These are phyloP conservation scores for Nannochloropsis salina DNA, from an alignment of 108 stramenopile species.

Conservation along the genomic window DNA sequence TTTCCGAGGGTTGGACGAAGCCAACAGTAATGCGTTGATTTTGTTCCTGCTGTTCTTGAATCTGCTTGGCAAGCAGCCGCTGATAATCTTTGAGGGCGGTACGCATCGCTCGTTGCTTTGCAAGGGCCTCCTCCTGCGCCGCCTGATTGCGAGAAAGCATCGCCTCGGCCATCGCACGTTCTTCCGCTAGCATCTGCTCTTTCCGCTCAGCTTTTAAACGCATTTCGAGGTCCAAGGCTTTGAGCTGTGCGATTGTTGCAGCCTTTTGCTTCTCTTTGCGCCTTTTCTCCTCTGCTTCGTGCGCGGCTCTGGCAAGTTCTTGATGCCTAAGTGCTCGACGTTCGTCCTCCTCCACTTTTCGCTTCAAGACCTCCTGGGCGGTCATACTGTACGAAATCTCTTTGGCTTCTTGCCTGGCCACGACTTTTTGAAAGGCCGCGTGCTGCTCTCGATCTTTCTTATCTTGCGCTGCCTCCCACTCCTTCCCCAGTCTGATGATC, in stretches of 20 bases:
- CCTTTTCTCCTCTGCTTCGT: background rate
- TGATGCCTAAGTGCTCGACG: background rate
- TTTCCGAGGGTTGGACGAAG: slow-evolving; percentile 4
- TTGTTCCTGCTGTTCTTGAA: slow-evolving; percentile 3
- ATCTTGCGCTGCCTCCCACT: slow-evolving; percentile 14
- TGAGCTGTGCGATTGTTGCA: background rate
- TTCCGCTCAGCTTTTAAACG: background rate
- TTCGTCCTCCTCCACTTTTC: background rate
- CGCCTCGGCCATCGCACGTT: background rate
- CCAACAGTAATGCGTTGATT: background rate
- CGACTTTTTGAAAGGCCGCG: background rate
- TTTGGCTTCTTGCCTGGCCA: slow-evolving; percentile 5
- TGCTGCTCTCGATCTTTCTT: background rate
- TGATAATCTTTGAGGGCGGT: background rate
- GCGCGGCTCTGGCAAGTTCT: background rate
- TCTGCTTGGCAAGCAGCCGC: background rate
- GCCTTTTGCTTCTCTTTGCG: background rate
- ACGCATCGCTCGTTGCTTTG: background rate
- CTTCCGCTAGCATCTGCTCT: background rate
- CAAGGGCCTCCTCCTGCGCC: background rate
- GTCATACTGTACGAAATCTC: background rate
- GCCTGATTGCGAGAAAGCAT: background rate
- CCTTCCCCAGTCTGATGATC: background rate
- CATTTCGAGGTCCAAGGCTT: slow-evolving; percentile 1
- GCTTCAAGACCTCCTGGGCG: background rate